phyloP scores from a whole-genome alignment of 2,329 filamentous ascomycete species.

The Penicillium digitatum region DNA sequence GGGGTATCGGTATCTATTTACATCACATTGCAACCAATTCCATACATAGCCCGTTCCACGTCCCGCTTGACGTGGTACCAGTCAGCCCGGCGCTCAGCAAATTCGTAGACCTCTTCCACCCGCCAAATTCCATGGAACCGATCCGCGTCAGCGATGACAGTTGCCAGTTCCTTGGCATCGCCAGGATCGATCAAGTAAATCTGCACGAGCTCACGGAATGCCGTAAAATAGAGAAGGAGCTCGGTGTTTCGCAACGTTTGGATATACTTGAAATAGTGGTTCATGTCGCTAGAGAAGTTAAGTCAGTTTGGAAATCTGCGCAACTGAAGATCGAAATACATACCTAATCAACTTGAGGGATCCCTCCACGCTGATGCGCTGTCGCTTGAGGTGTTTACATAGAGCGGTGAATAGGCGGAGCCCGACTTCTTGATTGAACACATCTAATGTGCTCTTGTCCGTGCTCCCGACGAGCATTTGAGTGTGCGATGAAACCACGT shows the following conservation, averaged over 20 bases:
- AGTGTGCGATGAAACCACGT: slow-evolving; percentile 82
- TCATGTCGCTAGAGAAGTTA: slow-evolving; percentile 70
- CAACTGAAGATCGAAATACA: slow-evolving; percentile 6
- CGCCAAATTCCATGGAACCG: slow-evolving; percentile 89
- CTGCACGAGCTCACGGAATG: slow-evolving; percentile 85
- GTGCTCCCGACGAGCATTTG: slow-evolving; percentile 91
- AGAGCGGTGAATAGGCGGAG: slow-evolving; percentile 84
- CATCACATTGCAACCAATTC: slow-evolving; percentile 83
- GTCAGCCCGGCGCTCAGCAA: slow-evolving; percentile 86
- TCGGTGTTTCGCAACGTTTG: slow-evolving; percentile 76
- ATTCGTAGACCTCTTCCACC: slow-evolving; percentile 96
- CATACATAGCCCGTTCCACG: slow-evolving; percentile 96
- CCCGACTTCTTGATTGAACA: slow-evolving; percentile 97
- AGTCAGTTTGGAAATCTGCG: not conserved
- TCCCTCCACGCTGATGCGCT: slow-evolving; percentile 83
- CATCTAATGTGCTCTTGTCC: slow-evolving; percentile 96
- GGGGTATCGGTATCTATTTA: slow-evolving; percentile 43
- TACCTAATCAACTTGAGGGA: slow-evolving; percentile 82
- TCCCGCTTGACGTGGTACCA: slow-evolving; percentile 87
- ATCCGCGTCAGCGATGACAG: slow-evolving; percentile 86
- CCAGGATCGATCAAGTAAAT: slow-evolving; percentile 86
- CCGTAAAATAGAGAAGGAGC: slow-evolving; percentile 83
- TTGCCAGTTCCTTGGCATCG: slow-evolving; percentile 91
- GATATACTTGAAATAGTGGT: slow-evolving; percentile 84
- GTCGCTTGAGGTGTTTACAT: slow-evolving; percentile 96